Base-by-base conservation (phyloP, 2,329 filamentous ascomycete species). In the Verticillium longisporum region DNA sequence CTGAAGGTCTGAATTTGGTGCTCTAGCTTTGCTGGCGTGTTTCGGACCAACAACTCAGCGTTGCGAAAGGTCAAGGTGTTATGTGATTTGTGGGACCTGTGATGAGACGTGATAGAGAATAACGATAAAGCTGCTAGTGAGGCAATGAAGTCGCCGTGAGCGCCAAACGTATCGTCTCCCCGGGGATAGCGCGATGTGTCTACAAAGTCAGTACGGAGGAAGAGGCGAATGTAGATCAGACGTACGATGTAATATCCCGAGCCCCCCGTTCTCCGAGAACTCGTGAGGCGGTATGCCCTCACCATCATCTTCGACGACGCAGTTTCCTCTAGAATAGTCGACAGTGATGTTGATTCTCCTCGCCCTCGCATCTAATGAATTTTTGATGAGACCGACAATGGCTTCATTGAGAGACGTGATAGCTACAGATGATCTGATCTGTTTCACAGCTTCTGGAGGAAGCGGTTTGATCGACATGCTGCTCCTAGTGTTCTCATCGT, bases 291-390 rank as follows among this genome's bases (percentile, higher is more conserved):
- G 71, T 55, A 99, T 96, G 0, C 95, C 95, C 15, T 78, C 61
- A 1, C 95, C 95, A 74, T 98, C 83, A 71, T 99, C 95, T 69
- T 96, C 90, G 5, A 97, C 83, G 0, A 82, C 80, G 73, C 93
- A 97, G 66, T 83, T 86, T 5, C 92, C 94, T 31, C 88, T 86
- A 59, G 75, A 73, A 70, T 91, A 92, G 74, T 97, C 90, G 26
- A 97, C 78, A 1, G 81, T 83, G 60, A 96, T 78, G 59, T 84
- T 84, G 64, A 97, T 76, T 60, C 82, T 89, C 37, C 79, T 82
- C 15, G 93, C 88, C 55, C 78, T 77, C 4, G 92, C 91, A 77
- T 99, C 95, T 13, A 99, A 80, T 0, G 92, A 86, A 72, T 99
- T 99, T 71, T 89, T 87, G 32, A 96, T 68, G 10, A 98, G 81